Evolutionary conservation across 1,139 yeast species (phyloP).

Genomic region (Spencermartinsiella ligniputridi): DNA sequence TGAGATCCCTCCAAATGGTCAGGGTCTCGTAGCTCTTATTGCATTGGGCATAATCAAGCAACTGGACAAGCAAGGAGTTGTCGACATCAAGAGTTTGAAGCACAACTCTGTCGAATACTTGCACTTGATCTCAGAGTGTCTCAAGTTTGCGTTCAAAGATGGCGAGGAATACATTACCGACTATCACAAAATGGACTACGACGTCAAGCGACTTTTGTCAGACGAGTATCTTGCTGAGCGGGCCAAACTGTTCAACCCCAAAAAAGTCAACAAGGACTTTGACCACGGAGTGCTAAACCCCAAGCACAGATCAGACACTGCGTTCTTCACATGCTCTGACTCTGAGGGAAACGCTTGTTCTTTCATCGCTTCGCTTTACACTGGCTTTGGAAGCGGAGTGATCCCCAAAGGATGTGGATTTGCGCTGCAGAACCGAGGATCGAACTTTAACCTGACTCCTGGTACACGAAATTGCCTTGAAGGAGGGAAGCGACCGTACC

Average conservation of each 20-base stretch:
- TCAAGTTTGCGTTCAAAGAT: slow-evolving; percentile 70
- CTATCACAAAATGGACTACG: slow-evolving; percentile 34
- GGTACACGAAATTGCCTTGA: slow-evolving; percentile 58
- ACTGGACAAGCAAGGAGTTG: slow-evolving; percentile 41
- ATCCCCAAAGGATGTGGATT: slow-evolving; percentile 66
- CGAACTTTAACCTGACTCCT: slow-evolving; percentile 61
- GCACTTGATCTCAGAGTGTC: slow-evolving; percentile 63
- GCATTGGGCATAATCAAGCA: slow-evolving; percentile 63
- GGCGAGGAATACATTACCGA: slow-evolving; percentile 74
- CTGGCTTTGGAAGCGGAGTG: slow-evolving; percentile 69
- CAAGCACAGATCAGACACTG: slow-evolving; percentile 66
- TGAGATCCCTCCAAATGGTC: slow-evolving; percentile 84
- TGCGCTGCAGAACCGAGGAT: slow-evolving; percentile 71
- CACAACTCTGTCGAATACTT: slow-evolving; percentile 72
- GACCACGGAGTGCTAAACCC: slow-evolving; percentile 60
- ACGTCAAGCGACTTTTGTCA: slow-evolving; percentile 35
- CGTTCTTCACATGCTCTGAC: slow-evolving; percentile 68
- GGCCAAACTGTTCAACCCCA: slow-evolving; percentile 43
- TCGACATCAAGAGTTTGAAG: slow-evolving; percentile 44
- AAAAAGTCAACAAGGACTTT: slow-evolving; percentile 41
- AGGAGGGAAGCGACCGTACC: slow-evolving; percentile 74
- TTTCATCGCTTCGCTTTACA: slow-evolving; percentile 71
- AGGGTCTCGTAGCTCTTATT: slow-evolving; percentile 67
- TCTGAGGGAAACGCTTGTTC: slow-evolving; percentile 76
- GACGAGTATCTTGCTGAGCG: slow-evolving; percentile 47